Base-by-base conservation (phyloP, 352 stramenopile species). In the Bremia lactucae region DNA sequence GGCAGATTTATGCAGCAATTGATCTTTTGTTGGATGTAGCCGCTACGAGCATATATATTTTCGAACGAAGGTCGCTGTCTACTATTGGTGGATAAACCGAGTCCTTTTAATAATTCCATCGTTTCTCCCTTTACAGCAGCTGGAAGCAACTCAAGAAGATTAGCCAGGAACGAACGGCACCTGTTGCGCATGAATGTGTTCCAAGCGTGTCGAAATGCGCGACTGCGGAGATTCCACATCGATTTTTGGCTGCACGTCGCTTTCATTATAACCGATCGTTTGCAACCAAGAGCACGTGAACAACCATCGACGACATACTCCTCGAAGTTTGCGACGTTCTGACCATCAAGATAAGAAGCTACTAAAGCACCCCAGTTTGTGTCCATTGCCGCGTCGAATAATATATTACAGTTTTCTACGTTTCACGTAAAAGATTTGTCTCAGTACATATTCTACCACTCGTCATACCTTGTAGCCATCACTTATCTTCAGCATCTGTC, bases 1-100 rank as follows among this genome's bases (percentile, higher is more conserved):
- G 73, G 70, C 41, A 86, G 52, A 19, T 86, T 86, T 19, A 65
- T 57, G n/a, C 68, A 80, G 15, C 73, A 70, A 22, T 86, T 83
- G 47, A 86, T 77, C 43, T 86, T 86, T 43, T 56, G 53, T 31
- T 66, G 49, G 14, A 75, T 78, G 57, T 86, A 86, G 21, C 73
- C 73, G 7, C 70, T 76, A 1, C 73, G 65, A 33, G 73, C 73
- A 7, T 67, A 46, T 10, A 46, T 38, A 29, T 81, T 81, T 31
- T 67, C 59, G 33, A 86, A 86, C 13, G 70, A 83, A 25, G 73
- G 73, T 29, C 73, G 65, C 23, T 73, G 49, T 16, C 73, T 70
- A 6, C 55, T 86, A 25, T 83, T 86, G 4, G 73, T 86, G 15
- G 72, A 79, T 33, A 71, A 36, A 18, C 72, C 81, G 3, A 85